These are phyloP conservation scores for Camellia oleifera DNA, from an alignment of 179 eudicot genomes.

Conservation along the genomic window DNA sequence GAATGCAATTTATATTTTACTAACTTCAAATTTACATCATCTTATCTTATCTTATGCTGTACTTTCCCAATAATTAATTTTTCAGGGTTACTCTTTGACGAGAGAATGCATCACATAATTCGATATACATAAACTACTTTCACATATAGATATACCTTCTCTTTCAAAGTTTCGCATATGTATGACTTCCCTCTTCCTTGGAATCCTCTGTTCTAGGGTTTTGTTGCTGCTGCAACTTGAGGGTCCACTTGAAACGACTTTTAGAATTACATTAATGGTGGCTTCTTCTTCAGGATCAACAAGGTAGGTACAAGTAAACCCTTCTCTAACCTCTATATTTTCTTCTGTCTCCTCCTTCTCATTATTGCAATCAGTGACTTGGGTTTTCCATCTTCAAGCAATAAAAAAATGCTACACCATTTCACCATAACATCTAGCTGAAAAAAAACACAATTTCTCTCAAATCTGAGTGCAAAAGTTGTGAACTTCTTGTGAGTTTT, in stretches of 20 bases:
- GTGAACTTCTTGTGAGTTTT: not conserved
- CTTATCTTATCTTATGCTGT: no score
- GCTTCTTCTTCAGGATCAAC: constrained; percentile 27
- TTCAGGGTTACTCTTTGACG: no score
- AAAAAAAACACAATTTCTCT: not conserved
- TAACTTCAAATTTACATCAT: no score
- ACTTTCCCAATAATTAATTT: no score
- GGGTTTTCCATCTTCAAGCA: constrained; percentile 11
- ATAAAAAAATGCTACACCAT: not conserved
- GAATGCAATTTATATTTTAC: no score
- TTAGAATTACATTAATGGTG: constrained; percentile 12
- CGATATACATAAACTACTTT: no score
- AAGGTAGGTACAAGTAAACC: constrained; percentile 27
- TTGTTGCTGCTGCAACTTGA: constrained; percentile 25
- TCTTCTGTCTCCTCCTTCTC: constrained; percentile 15
- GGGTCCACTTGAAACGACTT: constrained; percentile 22
- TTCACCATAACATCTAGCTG: not conserved
- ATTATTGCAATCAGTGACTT: constrained; percentile 19
- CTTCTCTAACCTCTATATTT: constrained; percentile 9
- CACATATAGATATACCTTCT: no score
- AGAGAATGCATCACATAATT: no score
- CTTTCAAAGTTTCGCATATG: no score
- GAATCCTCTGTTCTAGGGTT: constrained; percentile 15
- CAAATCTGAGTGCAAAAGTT: not conserved
- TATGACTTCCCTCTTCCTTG: constrained; percentile 1